A percentile compares a stretch with the other conserved stretches of the same genome.
phyloP scores from a whole-genome alignment of 2,329 filamentous ascomycete genomes.

The Colletotrichum sansevieriae region DNA sequence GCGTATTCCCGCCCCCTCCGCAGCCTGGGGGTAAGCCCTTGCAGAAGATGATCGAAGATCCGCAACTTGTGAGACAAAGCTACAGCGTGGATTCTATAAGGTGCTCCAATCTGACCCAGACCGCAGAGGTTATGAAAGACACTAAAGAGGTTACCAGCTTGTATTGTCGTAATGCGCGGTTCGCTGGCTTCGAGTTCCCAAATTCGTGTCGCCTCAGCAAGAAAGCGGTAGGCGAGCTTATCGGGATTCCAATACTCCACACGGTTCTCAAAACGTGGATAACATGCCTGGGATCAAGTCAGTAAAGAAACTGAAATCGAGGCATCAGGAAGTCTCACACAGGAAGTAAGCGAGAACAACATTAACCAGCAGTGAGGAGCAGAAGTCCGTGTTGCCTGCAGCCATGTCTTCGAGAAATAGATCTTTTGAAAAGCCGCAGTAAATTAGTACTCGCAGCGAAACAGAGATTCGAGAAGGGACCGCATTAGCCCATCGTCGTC shows the following conservation, averaged over 20 bases:
- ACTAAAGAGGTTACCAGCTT: conserved; percentile 52
- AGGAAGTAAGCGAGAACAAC: conserved; percentile 46
- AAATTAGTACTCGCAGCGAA: conserved; percentile 44
- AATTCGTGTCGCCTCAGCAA: conserved; percentile 54
- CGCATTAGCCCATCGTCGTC: conserved; percentile 46
- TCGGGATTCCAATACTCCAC: conserved; percentile 53
- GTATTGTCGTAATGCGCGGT: conserved; percentile 51
- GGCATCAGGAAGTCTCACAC: conserved; percentile 44
- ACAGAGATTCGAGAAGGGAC: conserved; percentile 43
- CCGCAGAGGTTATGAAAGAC: conserved; percentile 51
- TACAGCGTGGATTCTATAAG: conserved; percentile 50
- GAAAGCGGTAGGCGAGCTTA: conserved; percentile 52
- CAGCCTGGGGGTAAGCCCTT: background rate
- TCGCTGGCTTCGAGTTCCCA: conserved; percentile 52
- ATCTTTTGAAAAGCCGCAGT: conserved; percentile 45
- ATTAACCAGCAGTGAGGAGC: conserved; percentile 48
- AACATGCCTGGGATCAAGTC: conserved; percentile 47
- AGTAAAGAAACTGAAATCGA: background rate
- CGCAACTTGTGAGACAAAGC: conserved; percentile 49
- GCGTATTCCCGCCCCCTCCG: background rate
- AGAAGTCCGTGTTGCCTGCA: conserved; percentile 41
- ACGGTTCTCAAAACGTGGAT: conserved; percentile 46
- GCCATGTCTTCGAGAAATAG: conserved; percentile 48
- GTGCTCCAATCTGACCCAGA: conserved; percentile 53
- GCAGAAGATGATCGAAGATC: background rate